A percentile compares a stretch with the other conserved stretches of the same genome.
These are phyloP conservation scores for Drechslerella coelobrocha DNA, from an alignment of 2,329 filamentous ascomycete genomes.

Conservation along the genomic window DNA sequence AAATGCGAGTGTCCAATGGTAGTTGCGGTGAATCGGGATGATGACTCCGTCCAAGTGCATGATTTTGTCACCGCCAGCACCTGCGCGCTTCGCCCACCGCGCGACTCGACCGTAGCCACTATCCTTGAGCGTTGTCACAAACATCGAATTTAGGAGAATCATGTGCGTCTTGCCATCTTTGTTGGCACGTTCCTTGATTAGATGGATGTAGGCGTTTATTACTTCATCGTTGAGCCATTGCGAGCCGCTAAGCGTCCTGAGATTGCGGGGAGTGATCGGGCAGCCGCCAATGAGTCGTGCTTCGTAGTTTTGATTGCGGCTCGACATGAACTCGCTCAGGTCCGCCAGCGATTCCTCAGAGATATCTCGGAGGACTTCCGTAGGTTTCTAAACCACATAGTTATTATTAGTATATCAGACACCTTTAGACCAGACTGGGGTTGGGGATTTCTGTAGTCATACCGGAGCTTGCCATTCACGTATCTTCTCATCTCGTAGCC, in stretches of 20 bases:
- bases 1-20: constrained; percentile 54
- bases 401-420: background rate
- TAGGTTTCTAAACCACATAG: constrained; percentile 22
- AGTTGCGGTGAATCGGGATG: constrained; percentile 52
- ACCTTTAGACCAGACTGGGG: background rate
- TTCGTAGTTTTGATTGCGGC: constrained; percentile 5
- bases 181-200: constrained; percentile 52
- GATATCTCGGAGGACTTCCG: constrained; percentile 32
- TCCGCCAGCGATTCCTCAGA: constrained; percentile 17
- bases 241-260: constrained; percentile 33
- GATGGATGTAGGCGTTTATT: constrained; percentile 53
- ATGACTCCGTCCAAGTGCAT: constrained; percentile 52
- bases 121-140: constrained; percentile 41
- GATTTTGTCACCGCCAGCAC: constrained; percentile 47
- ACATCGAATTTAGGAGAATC: constrained; percentile 50
- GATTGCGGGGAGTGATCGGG: constrained; percentile 46
- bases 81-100: constrained; percentile 50
- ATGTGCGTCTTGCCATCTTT: constrained; percentile 35
- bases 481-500: constrained; percentile 26
- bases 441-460: background rate
- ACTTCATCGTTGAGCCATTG: constrained; percentile 55
- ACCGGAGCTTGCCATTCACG: constrained; percentile 19
- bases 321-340: constrained; percentile 20
- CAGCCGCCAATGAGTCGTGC: constrained; percentile 31
- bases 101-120: constrained; percentile 50